Evolutionary conservation across 2,329 filamentous ascomycete species (phyloP), one percentile per base, ranked within the genome.

Genomic region (Pseudogymnoascus sp.): DNA sequence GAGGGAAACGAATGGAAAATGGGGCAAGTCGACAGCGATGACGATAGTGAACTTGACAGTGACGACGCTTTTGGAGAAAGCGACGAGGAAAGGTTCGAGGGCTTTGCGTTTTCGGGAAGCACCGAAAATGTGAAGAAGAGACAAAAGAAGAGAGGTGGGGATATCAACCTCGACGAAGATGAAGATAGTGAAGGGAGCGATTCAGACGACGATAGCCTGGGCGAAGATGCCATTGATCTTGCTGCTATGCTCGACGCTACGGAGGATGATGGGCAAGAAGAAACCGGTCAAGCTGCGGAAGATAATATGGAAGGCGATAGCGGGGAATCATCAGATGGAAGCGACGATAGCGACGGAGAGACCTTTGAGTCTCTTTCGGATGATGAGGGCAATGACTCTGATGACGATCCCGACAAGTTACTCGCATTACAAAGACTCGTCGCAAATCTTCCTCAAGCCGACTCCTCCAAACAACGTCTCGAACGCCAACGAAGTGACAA

Each of bases 1-100:
- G 85, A 88, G 64, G 87, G 87, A 14, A 84, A 88, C 65, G 79
- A 83, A 65, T 89, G 86, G 86, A 82, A 78, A 59, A 74, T 88
- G 67, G 87, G 87, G 6, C 77, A 85, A 57, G 84, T 87, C 20
- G 82, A 81, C 57, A 83, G 81, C 47, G 85, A 87, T 60, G 81
- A 88, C 64, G 87, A 89, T 67, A 85, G 82, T 60, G 85, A 88
- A 64, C 76, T 90, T 61, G 86, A 89, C 70, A 87, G 83, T 66
- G 86, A 89, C 66, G 86, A 88, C 68, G 87, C 87, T 18, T 84
- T 89, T 75, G 87, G 85, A 1, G 82, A 84, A 64, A 88, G 85
- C 65, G 87, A 90, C 66, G 85, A 89, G 70, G 87, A 89, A 70
- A 77, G 76, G 63, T 90, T 89, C 68, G 84, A 86, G 63, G 85